Percentiles rank a stretch among this genome's conserved stretches.
Conservation (phyloP, 2,329 filamentous ascomycete species). For the Cladosporium sphaerospermum region DNA sequence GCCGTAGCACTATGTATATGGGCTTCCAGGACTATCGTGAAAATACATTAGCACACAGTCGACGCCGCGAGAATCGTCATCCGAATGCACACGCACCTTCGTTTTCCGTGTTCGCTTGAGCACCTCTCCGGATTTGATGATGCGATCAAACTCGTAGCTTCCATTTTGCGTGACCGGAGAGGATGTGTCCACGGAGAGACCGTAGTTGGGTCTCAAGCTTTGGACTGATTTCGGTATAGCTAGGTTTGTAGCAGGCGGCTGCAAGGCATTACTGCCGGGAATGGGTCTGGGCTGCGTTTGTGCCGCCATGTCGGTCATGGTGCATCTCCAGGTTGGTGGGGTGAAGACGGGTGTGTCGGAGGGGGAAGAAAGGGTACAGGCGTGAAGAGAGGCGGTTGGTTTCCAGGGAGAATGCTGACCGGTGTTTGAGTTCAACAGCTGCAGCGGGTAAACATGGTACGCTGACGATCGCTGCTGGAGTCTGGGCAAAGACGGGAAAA, state of each 20-base stretch:
- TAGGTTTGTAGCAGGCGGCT: constrained; percentile 4
- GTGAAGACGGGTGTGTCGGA: background rate
- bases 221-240: constrained; percentile 15
- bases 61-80: constrained; percentile 31
- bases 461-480: constrained; percentile 1
- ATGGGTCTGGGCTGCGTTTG: constrained; percentile 7
- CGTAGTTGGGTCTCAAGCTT: constrained; percentile 7
- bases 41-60: constrained; percentile 19
- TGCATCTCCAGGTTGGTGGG: background rate
- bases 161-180: constrained; percentile 91
- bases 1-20: constrained; percentile 81
- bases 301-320: background rate
- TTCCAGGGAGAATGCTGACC: constrained; percentile 5
- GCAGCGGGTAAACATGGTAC: constrained; percentile 7
- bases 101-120: constrained; percentile 89
- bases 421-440: constrained; percentile 5
- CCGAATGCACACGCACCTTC: constrained; percentile 48
- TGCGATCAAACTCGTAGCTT: constrained; percentile 90
- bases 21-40: constrained; percentile 73
- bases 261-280: constrained; percentile 1
- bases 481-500: background rate
- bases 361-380: background rate
- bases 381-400: constrained; percentile 1
- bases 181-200: constrained; percentile 56
- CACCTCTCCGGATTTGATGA: constrained; percentile 82